Percentiles rank a stretch among this genome's conserved stretches.
These are phyloP conservation scores for Plectosphaerella sp. DNA, from an alignment of 2,329 filamentous ascomycete genomes.

Conservation along the genomic window DNA sequence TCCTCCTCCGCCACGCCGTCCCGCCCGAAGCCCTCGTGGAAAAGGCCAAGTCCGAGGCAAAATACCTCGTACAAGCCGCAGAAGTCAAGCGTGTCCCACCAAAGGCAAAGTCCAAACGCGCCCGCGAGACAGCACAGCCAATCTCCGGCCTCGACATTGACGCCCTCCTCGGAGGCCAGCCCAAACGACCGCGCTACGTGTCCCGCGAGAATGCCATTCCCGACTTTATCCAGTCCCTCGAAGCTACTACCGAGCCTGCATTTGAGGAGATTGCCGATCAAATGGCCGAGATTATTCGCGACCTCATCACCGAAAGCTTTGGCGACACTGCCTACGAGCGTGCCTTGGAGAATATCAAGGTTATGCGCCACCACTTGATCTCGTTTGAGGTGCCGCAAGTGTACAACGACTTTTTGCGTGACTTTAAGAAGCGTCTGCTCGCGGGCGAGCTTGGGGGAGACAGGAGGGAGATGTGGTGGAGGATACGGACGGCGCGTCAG, in stretches of 20 bases:
- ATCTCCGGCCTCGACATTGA: slow-evolving; percentile 88
- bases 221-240: slow-evolving; percentile 80
- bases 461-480: slow-evolving; percentile 77
- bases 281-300: slow-evolving; percentile 67
- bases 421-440: slow-evolving; percentile 69
- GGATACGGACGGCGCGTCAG: slow-evolving; percentile 60
- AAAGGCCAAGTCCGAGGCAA: slow-evolving; percentile 52
- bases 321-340: slow-evolving; percentile 71
- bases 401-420: slow-evolving; percentile 70
- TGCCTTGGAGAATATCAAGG: slow-evolving; percentile 70
- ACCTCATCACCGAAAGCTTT: slow-evolving; percentile 66
- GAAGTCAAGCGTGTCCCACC: slow-evolving; percentile 86
- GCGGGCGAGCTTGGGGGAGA: slow-evolving; percentile 70
- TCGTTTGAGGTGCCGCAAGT: slow-evolving; percentile 69
- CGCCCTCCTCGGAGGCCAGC: slow-evolving; percentile 62
- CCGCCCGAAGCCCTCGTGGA: slow-evolving; percentile 65
- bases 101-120: slow-evolving; percentile 70
- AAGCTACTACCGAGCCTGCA: slow-evolving; percentile 52
- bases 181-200: slow-evolving; percentile 30
- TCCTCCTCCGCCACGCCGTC: slow-evolving; percentile 67
- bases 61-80: slow-evolving; percentile 62
- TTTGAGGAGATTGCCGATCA: slow-evolving; percentile 67
- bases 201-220: slow-evolving; percentile 74
- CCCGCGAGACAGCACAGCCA: slow-evolving; percentile 69
- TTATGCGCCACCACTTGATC: slow-evolving; percentile 73